Percentiles rank a stretch among this genome's conserved stretches.
Evolutionary conservation across 1,284 basidiomycete genomes (phyloP).

Genomic region (Naganishia sp.): DNA sequence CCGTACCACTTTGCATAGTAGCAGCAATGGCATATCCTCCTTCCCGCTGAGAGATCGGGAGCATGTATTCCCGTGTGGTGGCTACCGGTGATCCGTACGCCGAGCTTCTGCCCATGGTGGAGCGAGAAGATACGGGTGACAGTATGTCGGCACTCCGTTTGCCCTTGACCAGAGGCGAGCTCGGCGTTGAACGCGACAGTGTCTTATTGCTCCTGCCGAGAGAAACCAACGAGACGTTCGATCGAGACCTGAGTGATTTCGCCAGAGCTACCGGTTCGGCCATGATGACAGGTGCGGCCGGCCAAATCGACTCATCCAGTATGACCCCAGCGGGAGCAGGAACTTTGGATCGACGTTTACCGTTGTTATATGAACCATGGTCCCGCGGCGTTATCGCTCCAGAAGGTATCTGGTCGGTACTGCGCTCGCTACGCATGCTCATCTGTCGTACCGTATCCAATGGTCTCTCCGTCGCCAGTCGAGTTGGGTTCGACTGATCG

Average conservation of each 20-base stretch:
- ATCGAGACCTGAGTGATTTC: conserved; percentile 19
- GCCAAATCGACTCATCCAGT: conserved; percentile 36
- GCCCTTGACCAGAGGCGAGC: conserved; percentile 16
- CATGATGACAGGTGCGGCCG: conserved; percentile 37
- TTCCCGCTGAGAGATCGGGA: conserved; percentile 36
- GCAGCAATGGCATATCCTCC: conserved; percentile 54
- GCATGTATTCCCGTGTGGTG: conserved; percentile 21
- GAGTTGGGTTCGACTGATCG: conserved; percentile 51
- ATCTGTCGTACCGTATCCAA: conserved; percentile 49
- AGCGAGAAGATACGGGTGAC: conserved; percentile 22
- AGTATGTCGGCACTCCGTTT: conserved; percentile 10
- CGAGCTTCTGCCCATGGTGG: conserved; percentile 13
- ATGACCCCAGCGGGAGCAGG: not conserved
- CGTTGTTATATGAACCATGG: conserved; percentile 5
- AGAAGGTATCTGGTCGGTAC: not conserved
- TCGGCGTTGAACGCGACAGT: conserved; percentile 14
- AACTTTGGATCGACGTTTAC: conserved; percentile 13
- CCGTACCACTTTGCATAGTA: conserved; percentile 12
- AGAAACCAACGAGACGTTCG: conserved; percentile 18
- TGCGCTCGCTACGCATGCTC: conserved; percentile 36
- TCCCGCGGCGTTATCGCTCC: conserved; percentile 6
- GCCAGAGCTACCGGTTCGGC: not conserved
- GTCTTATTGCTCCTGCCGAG: conserved; percentile 16
- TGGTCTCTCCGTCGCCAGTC: conserved; percentile 46
- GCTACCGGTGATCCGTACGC: not conserved